phyloP scores from a whole-genome alignment of 1,139 yeast genomes.

The Nematodospora anomalae region DNA sequence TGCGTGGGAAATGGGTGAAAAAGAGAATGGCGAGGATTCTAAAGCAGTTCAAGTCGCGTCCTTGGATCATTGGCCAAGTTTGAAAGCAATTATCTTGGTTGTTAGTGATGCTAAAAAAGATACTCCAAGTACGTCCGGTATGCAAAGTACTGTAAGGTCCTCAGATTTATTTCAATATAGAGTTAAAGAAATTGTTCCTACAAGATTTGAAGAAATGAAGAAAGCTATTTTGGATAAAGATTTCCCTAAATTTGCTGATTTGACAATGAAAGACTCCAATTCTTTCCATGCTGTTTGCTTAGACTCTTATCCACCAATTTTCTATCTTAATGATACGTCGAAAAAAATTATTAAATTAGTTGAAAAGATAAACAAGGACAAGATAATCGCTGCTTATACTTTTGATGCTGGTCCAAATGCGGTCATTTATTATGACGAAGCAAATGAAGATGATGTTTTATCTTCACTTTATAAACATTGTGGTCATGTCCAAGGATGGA shows the following conservation, averaged over 20 bases:
- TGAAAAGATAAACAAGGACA: constrained; percentile 64
- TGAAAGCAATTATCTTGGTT: constrained; percentile 89
- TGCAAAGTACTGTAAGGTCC: constrained; percentile 91
- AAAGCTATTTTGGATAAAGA: constrained; percentile 67
- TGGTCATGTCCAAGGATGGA: constrained; percentile 71
- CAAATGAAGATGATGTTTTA: constrained; percentile 68
- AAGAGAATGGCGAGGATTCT: constrained; percentile 78
- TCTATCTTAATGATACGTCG: constrained; percentile 93
- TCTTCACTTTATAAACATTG: constrained; percentile 59
- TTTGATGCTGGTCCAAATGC: constrained; percentile 99
- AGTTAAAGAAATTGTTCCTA: constrained; percentile 77
- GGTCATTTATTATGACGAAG: constrained; percentile 80
- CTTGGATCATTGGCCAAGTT: constrained; percentile 81
- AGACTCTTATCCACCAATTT: constrained; percentile 94
- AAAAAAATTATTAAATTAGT: constrained; percentile 80
- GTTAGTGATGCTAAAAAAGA: constrained; percentile 93
- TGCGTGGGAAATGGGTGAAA: constrained; percentile 96
- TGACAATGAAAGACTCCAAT: constrained; percentile 95
- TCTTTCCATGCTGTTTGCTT: constrained; percentile 96
- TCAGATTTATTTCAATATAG: constrained; percentile 84
- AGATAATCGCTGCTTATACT: constrained; percentile 91
- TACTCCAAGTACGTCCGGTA: constrained; percentile 91
- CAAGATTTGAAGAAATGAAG: constrained; percentile 80
- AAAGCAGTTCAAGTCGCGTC: constrained; percentile 92
- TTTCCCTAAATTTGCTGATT: constrained; percentile 76